Conservation (phyloP, 176 grass and related monocot species). For the Triticum monococcum region DNA sequence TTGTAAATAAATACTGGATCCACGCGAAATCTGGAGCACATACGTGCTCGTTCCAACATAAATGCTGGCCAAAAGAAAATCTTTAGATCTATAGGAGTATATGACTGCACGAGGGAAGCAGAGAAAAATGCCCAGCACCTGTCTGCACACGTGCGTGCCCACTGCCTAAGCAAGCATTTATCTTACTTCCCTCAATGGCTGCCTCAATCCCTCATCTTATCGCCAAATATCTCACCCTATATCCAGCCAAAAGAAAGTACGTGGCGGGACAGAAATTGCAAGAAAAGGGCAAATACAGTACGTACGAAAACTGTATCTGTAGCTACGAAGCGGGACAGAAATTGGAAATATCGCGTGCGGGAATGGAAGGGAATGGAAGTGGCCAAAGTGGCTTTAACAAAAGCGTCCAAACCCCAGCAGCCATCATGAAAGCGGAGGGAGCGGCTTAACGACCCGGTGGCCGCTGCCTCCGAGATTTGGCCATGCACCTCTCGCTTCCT, state of each 20-base stretch:
- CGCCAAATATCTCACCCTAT: background rate
- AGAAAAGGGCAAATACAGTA: too few species aligned
- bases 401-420: background rate
- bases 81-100: too few species aligned
- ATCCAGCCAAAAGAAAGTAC: background rate
- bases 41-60: too few species aligned
- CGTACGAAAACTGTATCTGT: background rate
- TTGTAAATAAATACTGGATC: too few species aligned
- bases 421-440: conserved; percentile 1
- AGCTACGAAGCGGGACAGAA: background rate
- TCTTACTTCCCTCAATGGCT: too few species aligned
- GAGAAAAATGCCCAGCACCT: too few species aligned
- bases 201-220: too few species aligned
- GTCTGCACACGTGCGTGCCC: too few species aligned
- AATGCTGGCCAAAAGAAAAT: too few species aligned
- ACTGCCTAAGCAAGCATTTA: too few species aligned
- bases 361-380: background rate
- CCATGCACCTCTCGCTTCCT: conserved; percentile 13
- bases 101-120: too few species aligned
- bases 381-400: conserved; percentile 15
- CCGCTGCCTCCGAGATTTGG: background rate
- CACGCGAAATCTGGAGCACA: too few species aligned
- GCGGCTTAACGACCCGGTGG: background rate
- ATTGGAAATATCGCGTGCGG: background rate
- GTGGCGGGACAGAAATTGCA: background rate